Conservation (phyloP, 805 yeast species). For the Candida multigemmis region DNA sequence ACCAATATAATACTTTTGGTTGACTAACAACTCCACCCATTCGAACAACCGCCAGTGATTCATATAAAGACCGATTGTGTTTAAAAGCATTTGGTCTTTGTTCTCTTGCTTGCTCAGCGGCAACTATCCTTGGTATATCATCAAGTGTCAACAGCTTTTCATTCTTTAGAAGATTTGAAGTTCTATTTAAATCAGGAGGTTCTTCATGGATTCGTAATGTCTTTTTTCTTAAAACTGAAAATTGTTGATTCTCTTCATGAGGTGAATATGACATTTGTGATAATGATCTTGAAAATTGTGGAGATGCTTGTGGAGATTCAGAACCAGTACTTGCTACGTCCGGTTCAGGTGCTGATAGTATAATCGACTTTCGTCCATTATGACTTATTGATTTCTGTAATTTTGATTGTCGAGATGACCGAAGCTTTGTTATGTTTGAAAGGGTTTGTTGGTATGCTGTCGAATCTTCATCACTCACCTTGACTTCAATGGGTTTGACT, state of each 20-base stretch:
- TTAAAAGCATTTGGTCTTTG: slow-evolving; percentile 88
- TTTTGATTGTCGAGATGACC: slow-evolving; percentile 62
- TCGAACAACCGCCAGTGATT: slow-evolving; percentile 11
- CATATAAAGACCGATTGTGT: slow-evolving; percentile 51
- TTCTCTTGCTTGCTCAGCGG: slow-evolving; percentile 93
- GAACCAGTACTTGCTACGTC: slow-evolving; percentile 24
- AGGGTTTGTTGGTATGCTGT: slow-evolving; percentile 64
- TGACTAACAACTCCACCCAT: background rate
- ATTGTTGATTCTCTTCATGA: slow-evolving; percentile 17
- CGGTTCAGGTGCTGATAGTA: slow-evolving; percentile 55
- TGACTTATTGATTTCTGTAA: slow-evolving; percentile 47
- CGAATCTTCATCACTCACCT: slow-evolving; percentile 2
- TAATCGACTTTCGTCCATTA: slow-evolving; percentile 56
- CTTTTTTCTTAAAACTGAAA: slow-evolving; percentile 11
- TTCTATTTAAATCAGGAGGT: slow-evolving; percentile 46
- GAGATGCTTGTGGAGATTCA: slow-evolving; percentile 10
- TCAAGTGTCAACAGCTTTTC: slow-evolving; percentile 86
- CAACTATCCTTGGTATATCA: slow-evolving; percentile 94
- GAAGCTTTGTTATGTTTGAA: slow-evolving; percentile 65
- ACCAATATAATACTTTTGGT: slow-evolving; percentile 38
- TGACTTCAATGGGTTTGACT: background rate
- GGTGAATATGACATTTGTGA: slow-evolving; percentile 20
- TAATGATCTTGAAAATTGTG: slow-evolving; percentile 10
- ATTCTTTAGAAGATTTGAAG: slow-evolving; percentile 63
- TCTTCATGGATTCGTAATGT: slow-evolving; percentile 25